A percentile compares a stretch with the other conserved stretches of the same genome.
These are phyloP conservation scores for Gymnopilus junonius DNA, from an alignment of 768 basidiomycete genomes.

Conservation along the genomic window DNA sequence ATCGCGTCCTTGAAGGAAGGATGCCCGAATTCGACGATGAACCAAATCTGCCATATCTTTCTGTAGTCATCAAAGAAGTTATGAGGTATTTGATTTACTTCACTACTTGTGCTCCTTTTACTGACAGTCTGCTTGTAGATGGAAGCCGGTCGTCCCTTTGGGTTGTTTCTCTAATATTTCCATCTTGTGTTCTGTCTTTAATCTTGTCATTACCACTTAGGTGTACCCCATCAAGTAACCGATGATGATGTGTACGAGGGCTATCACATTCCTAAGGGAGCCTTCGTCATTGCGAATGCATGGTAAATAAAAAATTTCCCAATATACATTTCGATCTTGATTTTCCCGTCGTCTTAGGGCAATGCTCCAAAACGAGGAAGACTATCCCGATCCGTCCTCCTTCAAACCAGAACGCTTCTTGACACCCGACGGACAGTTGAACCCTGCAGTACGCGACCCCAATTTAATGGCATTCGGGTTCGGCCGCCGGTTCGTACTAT, in stretches of 20 bases:
- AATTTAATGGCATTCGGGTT: conserved; percentile 40
- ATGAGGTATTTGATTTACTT: not conserved
- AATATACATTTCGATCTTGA: not conserved
- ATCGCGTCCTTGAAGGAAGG: not conserved
- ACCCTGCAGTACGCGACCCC: conserved; percentile 40
- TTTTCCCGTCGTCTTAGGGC: not conserved
- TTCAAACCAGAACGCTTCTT: conserved; percentile 39
- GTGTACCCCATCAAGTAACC: not conserved
- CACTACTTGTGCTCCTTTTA: not conserved
- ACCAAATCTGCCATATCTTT: not conserved
- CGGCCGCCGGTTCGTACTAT: conserved; percentile 41
- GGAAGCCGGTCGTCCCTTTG: not conserved
- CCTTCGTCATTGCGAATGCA: not conserved
- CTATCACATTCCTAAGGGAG: not conserved
- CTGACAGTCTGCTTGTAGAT: not conserved
- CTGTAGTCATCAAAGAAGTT: conserved; percentile 5
- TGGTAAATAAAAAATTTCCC: not conserved
- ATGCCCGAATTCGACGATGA: not conserved
- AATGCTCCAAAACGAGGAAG: conserved; percentile 8
- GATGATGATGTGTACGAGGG: not conserved
- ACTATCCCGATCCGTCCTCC: not conserved
- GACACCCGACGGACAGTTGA: conserved; percentile 38
- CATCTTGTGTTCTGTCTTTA: not conserved
- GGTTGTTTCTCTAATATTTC: not conserved
- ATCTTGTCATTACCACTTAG: not conserved